Conservation (phyloP, 176 grass and related monocot genomes). For the Dendrocalamus sinicus region DNA sequence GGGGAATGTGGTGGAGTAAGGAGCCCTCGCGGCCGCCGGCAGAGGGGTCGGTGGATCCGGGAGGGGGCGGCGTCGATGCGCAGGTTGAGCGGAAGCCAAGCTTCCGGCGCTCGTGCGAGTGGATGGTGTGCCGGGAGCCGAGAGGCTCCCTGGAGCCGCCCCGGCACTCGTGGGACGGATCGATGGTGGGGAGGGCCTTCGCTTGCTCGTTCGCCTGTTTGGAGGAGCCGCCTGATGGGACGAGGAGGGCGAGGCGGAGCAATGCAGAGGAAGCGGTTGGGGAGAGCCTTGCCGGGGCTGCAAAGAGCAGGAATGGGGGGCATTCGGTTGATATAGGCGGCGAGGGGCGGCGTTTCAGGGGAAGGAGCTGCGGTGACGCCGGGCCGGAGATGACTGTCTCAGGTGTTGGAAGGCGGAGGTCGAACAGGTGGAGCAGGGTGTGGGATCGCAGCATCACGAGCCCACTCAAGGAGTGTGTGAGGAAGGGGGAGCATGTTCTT, state of each 20-base stretch:
- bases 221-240: slow-evolving; percentile 58
- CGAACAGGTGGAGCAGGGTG: slow-evolving; percentile 68
- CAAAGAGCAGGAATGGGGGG: slow-evolving; percentile 28
- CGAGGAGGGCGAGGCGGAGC: slow-evolving; percentile 21
- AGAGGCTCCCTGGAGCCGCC: slow-evolving; percentile 56
- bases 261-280: slow-evolving; percentile 43
- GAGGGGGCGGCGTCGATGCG: not conserved
- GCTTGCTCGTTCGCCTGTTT: slow-evolving; percentile 84
- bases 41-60: slow-evolving; percentile 12
- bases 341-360: slow-evolving; percentile 30
- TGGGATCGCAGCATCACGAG: slow-evolving; percentile 81
- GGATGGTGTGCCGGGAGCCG: slow-evolving; percentile 53
- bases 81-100: slow-evolving; percentile 51
- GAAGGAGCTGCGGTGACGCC: slow-evolving; percentile 1
- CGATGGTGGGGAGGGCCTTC: slow-evolving; percentile 71
- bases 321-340: not conserved
- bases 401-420: slow-evolving; percentile 54
- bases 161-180: slow-evolving; percentile 94
- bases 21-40: slow-evolving; percentile 23
- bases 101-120: slow-evolving; percentile 67
- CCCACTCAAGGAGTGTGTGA: slow-evolving; percentile 67
- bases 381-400: slow-evolving; percentile 33
- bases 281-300: slow-evolving; percentile 7
- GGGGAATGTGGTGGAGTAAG: slow-evolving; percentile 49
- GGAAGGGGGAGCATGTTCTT: slow-evolving; percentile 66